Evolutionary conservation across 2,329 filamentous ascomycete species (phyloP).

Genomic region (Diplodia seriata): DNA sequence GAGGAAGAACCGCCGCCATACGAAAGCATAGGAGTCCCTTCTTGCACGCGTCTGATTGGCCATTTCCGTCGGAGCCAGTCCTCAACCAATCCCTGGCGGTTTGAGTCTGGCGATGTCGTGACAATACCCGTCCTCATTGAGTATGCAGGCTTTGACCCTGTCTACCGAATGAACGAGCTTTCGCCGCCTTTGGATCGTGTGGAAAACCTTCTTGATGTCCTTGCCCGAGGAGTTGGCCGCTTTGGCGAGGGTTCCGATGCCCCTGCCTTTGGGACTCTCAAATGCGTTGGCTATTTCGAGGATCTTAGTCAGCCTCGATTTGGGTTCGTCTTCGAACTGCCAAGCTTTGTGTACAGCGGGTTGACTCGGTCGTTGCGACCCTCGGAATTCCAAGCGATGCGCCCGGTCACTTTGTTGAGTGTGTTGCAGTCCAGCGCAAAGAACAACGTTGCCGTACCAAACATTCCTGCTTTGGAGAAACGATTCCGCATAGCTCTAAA

Average conservation of each 20-base stretch:
- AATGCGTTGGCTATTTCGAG: constrained; percentile 74
- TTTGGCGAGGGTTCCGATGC: constrained; percentile 42
- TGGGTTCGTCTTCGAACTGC: constrained; percentile 77
- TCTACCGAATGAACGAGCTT: constrained; percentile 57
- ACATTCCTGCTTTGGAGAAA: constrained; percentile 71
- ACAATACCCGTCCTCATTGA: constrained; percentile 71
- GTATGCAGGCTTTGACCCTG: constrained; percentile 63
- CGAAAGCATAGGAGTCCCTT: constrained; percentile 54
- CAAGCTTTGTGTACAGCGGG: constrained; percentile 56
- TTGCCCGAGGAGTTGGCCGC: constrained; percentile 35
- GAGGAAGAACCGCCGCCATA: constrained; percentile 58
- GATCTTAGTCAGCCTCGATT: constrained; percentile 72
- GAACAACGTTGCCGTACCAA: constrained; percentile 49
- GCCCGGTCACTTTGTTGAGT: constrained; percentile 55
- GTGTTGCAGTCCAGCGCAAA: constrained; percentile 56
- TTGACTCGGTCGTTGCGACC: constrained; percentile 61
- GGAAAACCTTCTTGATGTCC: constrained; percentile 48
- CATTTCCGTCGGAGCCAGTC: constrained; percentile 45
- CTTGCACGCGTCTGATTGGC: constrained; percentile 55
- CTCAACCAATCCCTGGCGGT: constrained; percentile 48
- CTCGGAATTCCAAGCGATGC: constrained; percentile 41
- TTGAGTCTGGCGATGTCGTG: constrained; percentile 43
- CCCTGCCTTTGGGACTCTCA: constrained; percentile 56
- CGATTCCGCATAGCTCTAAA: constrained; percentile 79
- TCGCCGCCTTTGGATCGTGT: constrained; percentile 55